Evolutionary conservation across 257 asterid genomes (phyloP).

Genomic region (Capsicum baccatum): DNA sequence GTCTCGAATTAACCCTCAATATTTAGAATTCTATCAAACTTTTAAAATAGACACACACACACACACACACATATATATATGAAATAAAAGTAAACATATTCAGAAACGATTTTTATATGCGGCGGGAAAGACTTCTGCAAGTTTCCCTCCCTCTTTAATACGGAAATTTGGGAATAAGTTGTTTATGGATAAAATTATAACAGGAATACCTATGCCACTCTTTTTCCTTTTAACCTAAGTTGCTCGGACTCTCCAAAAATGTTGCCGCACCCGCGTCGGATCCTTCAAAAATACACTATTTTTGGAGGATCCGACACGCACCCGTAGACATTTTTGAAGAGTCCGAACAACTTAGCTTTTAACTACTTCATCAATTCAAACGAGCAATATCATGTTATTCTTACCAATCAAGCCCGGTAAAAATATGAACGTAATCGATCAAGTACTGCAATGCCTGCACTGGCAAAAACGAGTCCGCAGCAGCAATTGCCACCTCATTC

Average conservation of each 20-base stretch:
- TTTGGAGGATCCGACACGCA: no score
- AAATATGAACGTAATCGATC: constrained; percentile 72
- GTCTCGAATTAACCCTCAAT: no score
- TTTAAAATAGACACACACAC: no score
- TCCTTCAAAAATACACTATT: no score
- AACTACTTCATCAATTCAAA: background rate
- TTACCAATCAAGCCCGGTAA: constrained; percentile 75
- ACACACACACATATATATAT: no score
- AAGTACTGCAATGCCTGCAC: constrained; percentile 82
- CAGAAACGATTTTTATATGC: background rate
- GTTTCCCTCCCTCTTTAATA: constrained; percentile 14
- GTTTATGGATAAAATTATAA: background rate
- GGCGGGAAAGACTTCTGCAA: background rate
- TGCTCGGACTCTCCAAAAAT: no score
- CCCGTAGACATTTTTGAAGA: no score
- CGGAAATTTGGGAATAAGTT: background rate
- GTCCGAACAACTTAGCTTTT: background rate
- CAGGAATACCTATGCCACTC: background rate
- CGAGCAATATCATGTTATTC: constrained; percentile 14
- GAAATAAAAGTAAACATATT: background rate
- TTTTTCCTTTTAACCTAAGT: background rate
- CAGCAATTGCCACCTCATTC: constrained; percentile 80
- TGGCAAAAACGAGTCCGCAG: constrained; percentile 80
- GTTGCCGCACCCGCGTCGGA: no score
- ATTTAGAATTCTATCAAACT: no score